Base-by-base conservation (phyloP, 371 early-diverging fungal species). In the Apophysomyces variabilis region DNA sequence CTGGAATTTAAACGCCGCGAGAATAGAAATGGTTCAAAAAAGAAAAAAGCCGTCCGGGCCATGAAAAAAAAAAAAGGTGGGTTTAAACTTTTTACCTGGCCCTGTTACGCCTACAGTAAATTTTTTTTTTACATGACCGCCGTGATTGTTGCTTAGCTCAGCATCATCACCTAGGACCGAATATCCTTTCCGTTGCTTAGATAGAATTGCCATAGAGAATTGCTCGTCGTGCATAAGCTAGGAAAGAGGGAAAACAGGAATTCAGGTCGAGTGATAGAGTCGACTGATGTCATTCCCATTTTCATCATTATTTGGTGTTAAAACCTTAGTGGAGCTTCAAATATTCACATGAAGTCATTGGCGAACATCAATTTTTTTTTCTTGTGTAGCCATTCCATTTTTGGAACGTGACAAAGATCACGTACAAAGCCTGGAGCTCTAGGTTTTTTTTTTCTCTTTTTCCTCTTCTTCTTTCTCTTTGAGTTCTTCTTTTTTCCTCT, bases 341-440 rank as follows among this genome's bases (percentile, higher is more conserved):
- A 43, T 13, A 8, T 54, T 47, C 63, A 62, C 63, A 54, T 62
- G 63, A 62, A 50, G 12, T 54, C 35, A 36, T 21, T 32, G 16
- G 32, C 46, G 36, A 47, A 26, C 46, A 38, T 26, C 26, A 57
- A 36, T 57, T 32, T 36, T 36, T 57, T 57, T 57, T 57, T 57
- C 38, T n/a, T 57, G 57, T 57, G 57, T 57, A 57, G 57, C 57
- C 57, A 32, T 38, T 57, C 57, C 57, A 37, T 62, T 62, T 62
- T 62, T 62, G 46, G 21, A 14, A 47, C 47, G 38, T 62, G 38
- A 38, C 60, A 38, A 62, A 62, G 38, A 62, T 57, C 67, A 64
- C 54, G 61, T 50, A 66, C 67, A 66, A 50, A 66, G 32, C 47
- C 50, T 56, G 58, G 58, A 21, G 64, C 56, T 65, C 64, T 62